These are phyloP conservation scores for Gremmenia infestans DNA, from an alignment of 2,329 filamentous ascomycete species.

Conservation along the genomic window DNA sequence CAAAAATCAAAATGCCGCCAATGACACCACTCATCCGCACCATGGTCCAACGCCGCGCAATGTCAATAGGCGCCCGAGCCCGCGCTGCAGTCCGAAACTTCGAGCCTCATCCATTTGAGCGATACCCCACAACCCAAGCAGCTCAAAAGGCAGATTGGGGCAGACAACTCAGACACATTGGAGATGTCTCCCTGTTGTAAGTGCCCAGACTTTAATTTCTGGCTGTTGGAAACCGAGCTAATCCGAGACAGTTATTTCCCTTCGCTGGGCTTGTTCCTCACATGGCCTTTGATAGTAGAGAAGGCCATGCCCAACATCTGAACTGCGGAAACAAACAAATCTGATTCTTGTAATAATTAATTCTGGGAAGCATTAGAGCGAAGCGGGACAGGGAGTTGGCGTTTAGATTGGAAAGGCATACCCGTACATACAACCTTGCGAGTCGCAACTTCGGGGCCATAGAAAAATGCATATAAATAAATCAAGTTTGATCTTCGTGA, in stretches of 20 bases:
- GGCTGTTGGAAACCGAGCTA: neutral
- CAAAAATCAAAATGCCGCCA: neutral
- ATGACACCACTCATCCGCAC: conserved; percentile 9
- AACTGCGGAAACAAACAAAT: too few species aligned
- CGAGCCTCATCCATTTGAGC: conserved; percentile 20
- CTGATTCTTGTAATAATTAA: too few species aligned
- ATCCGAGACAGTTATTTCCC: conserved; percentile 17
- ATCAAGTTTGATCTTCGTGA: too few species aligned
- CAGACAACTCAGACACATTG: conserved; percentile 9
- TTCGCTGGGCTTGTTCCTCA: conserved; percentile 10
- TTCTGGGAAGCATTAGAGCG: too few species aligned
- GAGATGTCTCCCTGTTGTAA: conserved; percentile 17
- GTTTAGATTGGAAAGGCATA: too few species aligned
- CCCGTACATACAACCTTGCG: too few species aligned
- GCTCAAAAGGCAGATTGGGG: conserved; percentile 18
- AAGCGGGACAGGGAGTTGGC: too few species aligned
- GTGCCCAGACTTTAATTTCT: neutral
- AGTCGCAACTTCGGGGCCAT: too few species aligned
- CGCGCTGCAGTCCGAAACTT: conserved; percentile 11
- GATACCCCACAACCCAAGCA: conserved; percentile 11
- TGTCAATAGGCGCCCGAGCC: conserved; percentile 15
- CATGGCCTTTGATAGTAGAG: conserved; percentile 13
- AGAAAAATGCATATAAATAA: too few species aligned
- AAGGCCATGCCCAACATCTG: neutral
- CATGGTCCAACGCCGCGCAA: conserved; percentile 8